Base-by-base conservation (phyloP, 306 rosid genomes). In the Medicago lupulina region DNA sequence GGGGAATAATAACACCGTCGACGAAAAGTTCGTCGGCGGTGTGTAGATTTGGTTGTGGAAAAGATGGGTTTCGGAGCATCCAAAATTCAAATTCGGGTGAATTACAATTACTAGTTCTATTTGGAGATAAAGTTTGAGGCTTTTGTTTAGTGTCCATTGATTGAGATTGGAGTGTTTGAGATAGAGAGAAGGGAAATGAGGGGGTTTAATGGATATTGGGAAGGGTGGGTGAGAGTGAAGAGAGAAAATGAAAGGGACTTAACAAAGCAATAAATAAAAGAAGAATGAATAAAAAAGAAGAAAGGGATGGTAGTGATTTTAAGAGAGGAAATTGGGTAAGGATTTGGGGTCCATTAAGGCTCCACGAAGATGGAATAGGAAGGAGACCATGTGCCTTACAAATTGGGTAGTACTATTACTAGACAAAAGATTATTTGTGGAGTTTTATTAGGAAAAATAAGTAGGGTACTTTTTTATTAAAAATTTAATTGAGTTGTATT, bases 21-120 rank as follows among this genome's bases (percentile, higher is more conserved):
- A 84, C 93, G 59, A 95, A 83, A 41, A 95, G 97, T n/a, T 95
- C 88, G 8, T 95, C 99, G 47, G 99, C 99, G 17, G 99, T 88
- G 82, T 78, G 85, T 55, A 95, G 97, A 40, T 92, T 79, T 6
- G 93, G 88, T 51, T 89, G 90, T 0, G 97, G 96, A 49, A 75
- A 87, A 57, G 97, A 90, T 0, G 99, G 97, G 88, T 92, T 92
- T 57, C 93, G 90, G 46, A 91, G 85, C 90, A 85, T 89, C 99
- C 99, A 95, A 85, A 95, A 95, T 85, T 95, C 99, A 71, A 95
- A 95, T 81, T 95, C 99, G 17, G 97, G 97, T 46, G 99, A 95
- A 74, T 78, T 82, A 19, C 92, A 88, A 18, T 76, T 71, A 23
- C 3, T 23, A 64, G 70, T 46, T 72, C 12, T 71, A 57, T 74